Evolutionary conservation across 2,329 filamentous ascomycete genomes (phyloP), one percentile per base, ranked within the genome.

Genomic region (Herpotrichia juniperi): DNA sequence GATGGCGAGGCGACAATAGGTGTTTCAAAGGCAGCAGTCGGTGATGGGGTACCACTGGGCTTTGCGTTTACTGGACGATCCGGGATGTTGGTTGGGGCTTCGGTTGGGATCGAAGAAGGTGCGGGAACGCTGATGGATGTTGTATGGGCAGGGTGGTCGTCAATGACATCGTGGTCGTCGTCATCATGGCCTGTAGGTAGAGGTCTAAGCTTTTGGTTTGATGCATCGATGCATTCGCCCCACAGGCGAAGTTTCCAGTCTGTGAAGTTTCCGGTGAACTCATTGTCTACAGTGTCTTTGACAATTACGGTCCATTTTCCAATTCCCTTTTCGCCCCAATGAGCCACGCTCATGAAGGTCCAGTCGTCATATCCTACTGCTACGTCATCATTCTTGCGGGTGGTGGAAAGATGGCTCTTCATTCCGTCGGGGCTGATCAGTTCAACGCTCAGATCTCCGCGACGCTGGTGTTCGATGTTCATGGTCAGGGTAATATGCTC

Each of bases 331-430:
- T 99, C 94, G 43, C 94, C 94, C 91, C 93, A 99, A 72, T 99
- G 94, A 58, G 88, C 93, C 31, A 99, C 94, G 56, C 88, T 96
- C 94, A 99, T 99, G 67, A 99, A 99, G 0, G 93, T 97, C 94
- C 94, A 99, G 76, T 97, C 91, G 31, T 87, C 78, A 71, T 97
- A 99, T 8, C 94, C 94, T 19, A 76, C 74, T 0, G 76, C 70
- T 30, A 82, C 83, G 1, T 82, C 78, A 72, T 99, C 94, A 19
- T 84, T 74, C 53, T 82, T 82, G 58, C 94, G 88, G 1, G 88
- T 79, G 11, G 87, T 89, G 4, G 93, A 89, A 47, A 99, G 84
- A 68, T 96, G 88, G 68, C 91, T 96, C 57, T 91, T 80, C 51
- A 97, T 78, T 9, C 91, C 90, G 26, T 85, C 80, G 0, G 94